Evolutionary conservation across 768 basidiomycete species (phyloP), one percentile per base, ranked within the genome.

Genomic region (Lanmaoa rubissima): DNA sequence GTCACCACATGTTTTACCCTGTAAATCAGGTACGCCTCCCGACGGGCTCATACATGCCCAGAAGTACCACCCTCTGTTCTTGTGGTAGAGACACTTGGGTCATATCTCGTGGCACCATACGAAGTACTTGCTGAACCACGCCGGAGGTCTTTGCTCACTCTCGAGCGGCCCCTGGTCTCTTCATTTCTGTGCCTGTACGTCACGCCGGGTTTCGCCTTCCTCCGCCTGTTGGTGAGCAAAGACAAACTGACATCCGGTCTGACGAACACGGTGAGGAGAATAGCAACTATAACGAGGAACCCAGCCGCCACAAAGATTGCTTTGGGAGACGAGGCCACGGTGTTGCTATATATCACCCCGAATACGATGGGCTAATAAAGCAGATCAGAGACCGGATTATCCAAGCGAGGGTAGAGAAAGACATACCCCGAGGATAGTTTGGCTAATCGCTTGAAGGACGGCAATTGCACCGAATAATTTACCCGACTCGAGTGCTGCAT

Each of bases 401-500:
- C 39, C 45, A 31, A 50, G 42, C 45, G 42, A 43, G 42, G 8
- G 21, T 12, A 50, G 4, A 31, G 5, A 19, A 39, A 9, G 35
- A 43, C 74, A 39, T 59, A 80, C 80, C 41, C 77, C 80, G 19
- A 82, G 50, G 41, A 90, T 82, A 54, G 82, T 84, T 67, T 86
- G 85, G 1, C 84, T 84, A 10, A 84, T 69, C 0, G 89, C 86
- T 51, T 84, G 81, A 42, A 91, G 66, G 16, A 88, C 81, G 3
- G 87, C 84, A 54, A 91, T 74, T 1, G 87, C 87, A 14, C 88
- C 88, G 53, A 92, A 89, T 38, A 92, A 65, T 21, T 82, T 78
- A 0, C 89, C 90, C 1, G 65, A 61, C 39, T 73, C 67, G 31
- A 63, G 67, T 58, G 81, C 77, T 21, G 73, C 70, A 36, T 67